Percentiles rank a stretch among this genome's conserved stretches.
Conservation (phyloP, 192 early-diverging fungal species). For the Podila epigama region DNA sequence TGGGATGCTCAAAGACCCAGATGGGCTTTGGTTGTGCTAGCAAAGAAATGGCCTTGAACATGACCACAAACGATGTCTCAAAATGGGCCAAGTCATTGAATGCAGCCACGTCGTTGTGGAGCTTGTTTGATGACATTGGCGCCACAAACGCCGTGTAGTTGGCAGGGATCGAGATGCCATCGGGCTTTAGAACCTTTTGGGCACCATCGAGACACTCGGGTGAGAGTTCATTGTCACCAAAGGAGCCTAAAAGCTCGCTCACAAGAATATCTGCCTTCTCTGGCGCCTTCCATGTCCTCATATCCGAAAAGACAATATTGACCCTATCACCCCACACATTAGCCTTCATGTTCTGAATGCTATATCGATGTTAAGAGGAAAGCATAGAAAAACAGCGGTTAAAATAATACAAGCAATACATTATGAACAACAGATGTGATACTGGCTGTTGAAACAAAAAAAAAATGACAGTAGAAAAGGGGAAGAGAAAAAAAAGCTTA, state of each 20-base stretch:
- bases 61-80: slow-evolving; percentile 98
- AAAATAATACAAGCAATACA: no score
- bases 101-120: slow-evolving; percentile 76
- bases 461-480: no score
- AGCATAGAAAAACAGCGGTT: not conserved
- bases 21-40: slow-evolving; percentile 74
- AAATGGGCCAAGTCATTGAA: slow-evolving; percentile 71
- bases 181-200: slow-evolving; percentile 73
- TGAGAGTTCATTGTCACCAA: slow-evolving; percentile 99
- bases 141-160: slow-evolving; percentile 85
- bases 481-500: slow-evolving; percentile 40
- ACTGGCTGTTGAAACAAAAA: no score
- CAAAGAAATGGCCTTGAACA: slow-evolving; percentile 79
- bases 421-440: no score
- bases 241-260: slow-evolving; percentile 95
- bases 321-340: slow-evolving; percentile 83
- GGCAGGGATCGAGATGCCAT: slow-evolving; percentile 92
- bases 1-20: slow-evolving; percentile 89
- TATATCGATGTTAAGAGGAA: slow-evolving; percentile 27
- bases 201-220: slow-evolving; percentile 98
- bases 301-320: slow-evolving; percentile 86
- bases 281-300: slow-evolving; percentile 82
- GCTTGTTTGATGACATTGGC: slow-evolving; percentile 86
- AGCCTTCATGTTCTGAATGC: slow-evolving; percentile 78
- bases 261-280: slow-evolving; percentile 91